Conservation (phyloP, 2,329 filamentous ascomycete genomes). For the Phyllosticta citribraziliensis region DNA sequence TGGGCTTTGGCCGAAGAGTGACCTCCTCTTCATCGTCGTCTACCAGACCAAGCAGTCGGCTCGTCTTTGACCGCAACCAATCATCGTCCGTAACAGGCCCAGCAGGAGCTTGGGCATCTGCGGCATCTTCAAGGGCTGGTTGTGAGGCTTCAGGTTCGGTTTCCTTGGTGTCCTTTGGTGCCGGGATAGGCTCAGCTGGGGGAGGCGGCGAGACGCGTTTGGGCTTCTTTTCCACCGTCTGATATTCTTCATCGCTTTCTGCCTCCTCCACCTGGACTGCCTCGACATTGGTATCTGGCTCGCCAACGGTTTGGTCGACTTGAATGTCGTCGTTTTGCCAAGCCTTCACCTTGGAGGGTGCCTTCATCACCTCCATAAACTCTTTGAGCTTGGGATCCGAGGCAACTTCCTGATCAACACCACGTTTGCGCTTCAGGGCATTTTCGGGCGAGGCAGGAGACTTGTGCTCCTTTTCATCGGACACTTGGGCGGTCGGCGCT, state of each 20-base stretch:
- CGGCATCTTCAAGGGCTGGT: slow-evolving; percentile 15
- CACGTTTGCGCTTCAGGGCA: slow-evolving; percentile 59
- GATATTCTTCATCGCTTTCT: slow-evolving; percentile 71
- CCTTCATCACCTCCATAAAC: slow-evolving; percentile 74
- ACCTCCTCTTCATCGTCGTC: slow-evolving; percentile 47
- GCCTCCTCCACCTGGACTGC: slow-evolving; percentile 22
- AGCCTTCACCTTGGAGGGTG: slow-evolving; percentile 52
- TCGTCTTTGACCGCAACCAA: slow-evolving; percentile 86
- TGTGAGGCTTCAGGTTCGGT: not conserved
- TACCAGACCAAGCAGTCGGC: slow-evolving; percentile 71
- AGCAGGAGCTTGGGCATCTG: slow-evolving; percentile 15
- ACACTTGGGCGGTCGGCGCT: not conserved
- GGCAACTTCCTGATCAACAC: slow-evolving; percentile 39
- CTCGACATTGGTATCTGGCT: slow-evolving; percentile 15
- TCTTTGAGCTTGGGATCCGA: slow-evolving; percentile 75
- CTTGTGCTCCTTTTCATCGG: slow-evolving; percentile 15
- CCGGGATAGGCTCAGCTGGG: not conserved
- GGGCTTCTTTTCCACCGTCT: slow-evolving; percentile 45
- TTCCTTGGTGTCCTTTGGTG: not conserved
- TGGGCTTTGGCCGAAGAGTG: slow-evolving; percentile 1
- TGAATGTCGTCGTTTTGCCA: slow-evolving; percentile 47
- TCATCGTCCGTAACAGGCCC: slow-evolving; percentile 62
- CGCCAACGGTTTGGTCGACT: slow-evolving; percentile 12
- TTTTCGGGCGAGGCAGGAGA: not conserved
- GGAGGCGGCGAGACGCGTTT: slow-evolving; percentile 19